A percentile compares a stretch with the other conserved stretches of the same genome.
phyloP scores from a whole-genome alignment of 2,329 filamentous ascomycete genomes.

The Pestalotiopsis sp. region DNA sequence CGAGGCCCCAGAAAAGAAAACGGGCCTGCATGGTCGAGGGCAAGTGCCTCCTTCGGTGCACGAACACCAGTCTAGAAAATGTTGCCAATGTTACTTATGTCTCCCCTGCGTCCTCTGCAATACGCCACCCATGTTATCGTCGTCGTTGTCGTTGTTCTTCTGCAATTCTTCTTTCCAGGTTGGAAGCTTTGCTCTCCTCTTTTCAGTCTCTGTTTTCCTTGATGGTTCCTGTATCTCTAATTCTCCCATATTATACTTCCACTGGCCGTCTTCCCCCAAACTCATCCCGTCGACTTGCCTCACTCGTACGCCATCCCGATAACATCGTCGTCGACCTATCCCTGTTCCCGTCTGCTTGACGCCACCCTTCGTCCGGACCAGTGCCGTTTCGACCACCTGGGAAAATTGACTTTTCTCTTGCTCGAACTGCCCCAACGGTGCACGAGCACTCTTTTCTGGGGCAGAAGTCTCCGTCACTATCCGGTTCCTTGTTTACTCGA shows the following conservation, averaged over 20 bases:
- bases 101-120: not conserved
- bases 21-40: not conserved
- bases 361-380: not conserved
- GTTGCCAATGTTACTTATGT: not conserved
- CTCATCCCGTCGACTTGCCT: not conserved
- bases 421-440: not conserved
- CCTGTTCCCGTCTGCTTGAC: not conserved
- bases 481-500: not conserved
- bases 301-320: not conserved
- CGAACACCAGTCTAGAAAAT: not conserved
- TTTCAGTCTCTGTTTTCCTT: not conserved
- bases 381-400: not conserved
- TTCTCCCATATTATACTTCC: not conserved
- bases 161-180: not conserved
- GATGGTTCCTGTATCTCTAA: not conserved
- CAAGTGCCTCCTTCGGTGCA: not conserved
- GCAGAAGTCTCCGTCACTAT: not conserved
- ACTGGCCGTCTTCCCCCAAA: not conserved
- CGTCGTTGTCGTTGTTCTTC: not conserved
- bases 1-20: not conserved
- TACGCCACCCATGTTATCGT: not conserved
- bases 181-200: not conserved
- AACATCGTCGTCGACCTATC: not conserved
- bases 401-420: not conserved
- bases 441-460: not conserved